Percentiles rank a stretch among this genome's conserved stretches.
These are phyloP conservation scores for Flaveria linearis DNA, from an alignment of 129 eudicot species.

Conservation along the genomic window DNA sequence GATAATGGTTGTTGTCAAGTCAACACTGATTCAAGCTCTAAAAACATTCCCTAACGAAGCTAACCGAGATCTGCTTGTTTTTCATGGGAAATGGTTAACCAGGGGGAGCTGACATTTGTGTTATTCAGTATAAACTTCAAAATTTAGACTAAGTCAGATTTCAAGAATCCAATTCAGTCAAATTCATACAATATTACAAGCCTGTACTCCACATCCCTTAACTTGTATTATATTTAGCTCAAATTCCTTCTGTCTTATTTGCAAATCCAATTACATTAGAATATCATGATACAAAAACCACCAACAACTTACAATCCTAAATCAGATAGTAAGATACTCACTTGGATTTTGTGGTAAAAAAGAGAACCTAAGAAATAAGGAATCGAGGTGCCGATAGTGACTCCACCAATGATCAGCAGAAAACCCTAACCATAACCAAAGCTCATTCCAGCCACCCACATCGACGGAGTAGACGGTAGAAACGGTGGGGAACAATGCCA, in stretches of 20 bases:
- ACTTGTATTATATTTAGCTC: not conserved
- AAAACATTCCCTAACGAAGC: too few species aligned
- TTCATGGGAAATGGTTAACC: too few species aligned
- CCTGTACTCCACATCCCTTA: not conserved
- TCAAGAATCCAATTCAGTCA: not conserved
- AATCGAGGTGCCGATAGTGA: slow-evolving; percentile 65
- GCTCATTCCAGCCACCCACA: slow-evolving; percentile 99
- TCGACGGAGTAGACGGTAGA: slow-evolving; percentile 88
- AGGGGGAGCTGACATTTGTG: not conserved
- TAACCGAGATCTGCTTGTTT: too few species aligned
- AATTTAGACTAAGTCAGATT: not conserved
- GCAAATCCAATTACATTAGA: not conserved
- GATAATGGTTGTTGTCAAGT: too few species aligned
- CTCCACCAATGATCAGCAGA: slow-evolving; percentile 62
- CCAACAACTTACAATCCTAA: too few species aligned
- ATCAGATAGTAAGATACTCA: slow-evolving; percentile 27
- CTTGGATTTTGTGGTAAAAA: slow-evolving; percentile 78
- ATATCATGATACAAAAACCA: not conserved
- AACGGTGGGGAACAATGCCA: slow-evolving; percentile 75
- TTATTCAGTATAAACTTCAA: not conserved
- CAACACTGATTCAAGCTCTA: too few species aligned
- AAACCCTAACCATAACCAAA: slow-evolving; percentile 93
- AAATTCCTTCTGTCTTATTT: not conserved
- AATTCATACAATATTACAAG: not conserved
- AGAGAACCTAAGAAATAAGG: slow-evolving; percentile 80